phyloP scores from a whole-genome alignment of 306 rosid genomes.

The Begonia peltatifolia region DNA sequence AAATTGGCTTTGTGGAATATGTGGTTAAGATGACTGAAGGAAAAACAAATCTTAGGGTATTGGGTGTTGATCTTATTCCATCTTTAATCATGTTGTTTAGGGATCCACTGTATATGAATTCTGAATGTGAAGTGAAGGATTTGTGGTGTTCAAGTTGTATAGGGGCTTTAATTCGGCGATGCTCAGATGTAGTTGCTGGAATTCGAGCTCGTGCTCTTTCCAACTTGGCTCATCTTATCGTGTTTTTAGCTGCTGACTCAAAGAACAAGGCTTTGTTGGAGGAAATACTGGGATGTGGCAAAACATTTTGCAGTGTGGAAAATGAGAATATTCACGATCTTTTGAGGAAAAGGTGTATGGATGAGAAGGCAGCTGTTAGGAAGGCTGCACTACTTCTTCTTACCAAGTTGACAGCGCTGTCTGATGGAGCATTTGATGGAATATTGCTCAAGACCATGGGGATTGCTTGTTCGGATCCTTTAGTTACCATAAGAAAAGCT shows the following conservation, averaged over 20 bases:
- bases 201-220: slow-evolving; percentile 70
- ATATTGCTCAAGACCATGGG: slow-evolving; percentile 67
- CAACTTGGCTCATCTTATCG: slow-evolving; percentile 59
- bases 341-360: slow-evolving; percentile 65
- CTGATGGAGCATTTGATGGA: slow-evolving; percentile 58
- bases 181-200: slow-evolving; percentile 48
- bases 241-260: slow-evolving; percentile 27
- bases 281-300: slow-evolving; percentile 48
- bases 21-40: slow-evolving; percentile 66
- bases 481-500: slow-evolving; percentile 78
- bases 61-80: slow-evolving; percentile 65
- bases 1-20: slow-evolving; percentile 50
- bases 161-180: slow-evolving; percentile 65
- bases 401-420: slow-evolving; percentile 54
- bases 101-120: slow-evolving; percentile 45
- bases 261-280: slow-evolving; percentile 30
- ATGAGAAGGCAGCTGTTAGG: slow-evolving; percentile 86
- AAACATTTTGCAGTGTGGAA: slow-evolving; percentile 11
- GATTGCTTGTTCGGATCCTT: slow-evolving; percentile 86
- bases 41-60: slow-evolving; percentile 54
- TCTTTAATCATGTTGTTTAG: slow-evolving; percentile 27
- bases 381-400: slow-evolving; percentile 69
- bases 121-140: slow-evolving; percentile 27
- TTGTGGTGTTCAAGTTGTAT: slow-evolving; percentile 57
- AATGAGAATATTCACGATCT: slow-evolving; percentile 31